phyloP scores from a whole-genome alignment of 2,329 filamentous ascomycete species.

The Curvularia spicifera region DNA sequence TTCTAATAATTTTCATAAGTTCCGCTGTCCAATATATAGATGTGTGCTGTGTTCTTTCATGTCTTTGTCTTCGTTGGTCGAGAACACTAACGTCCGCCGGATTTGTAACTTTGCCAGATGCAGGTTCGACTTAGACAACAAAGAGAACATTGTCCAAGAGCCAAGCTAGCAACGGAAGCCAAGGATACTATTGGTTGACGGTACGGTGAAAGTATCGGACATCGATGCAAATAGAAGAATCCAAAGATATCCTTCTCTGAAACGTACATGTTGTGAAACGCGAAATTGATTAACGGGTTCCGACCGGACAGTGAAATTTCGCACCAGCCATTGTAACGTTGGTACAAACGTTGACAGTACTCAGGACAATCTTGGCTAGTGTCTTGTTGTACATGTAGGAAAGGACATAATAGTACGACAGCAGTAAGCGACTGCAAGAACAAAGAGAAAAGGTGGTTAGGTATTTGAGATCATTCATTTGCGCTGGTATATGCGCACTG shows the following conservation, averaged over 20 bases:
- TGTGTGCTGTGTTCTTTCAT: neutral
- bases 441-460: neutral
- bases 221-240: neutral
- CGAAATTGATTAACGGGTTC: neutral
- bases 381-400: neutral
- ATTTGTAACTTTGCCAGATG: neutral
- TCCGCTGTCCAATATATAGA: neutral
- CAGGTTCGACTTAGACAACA: neutral
- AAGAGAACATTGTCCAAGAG: neutral
- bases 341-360: no score
- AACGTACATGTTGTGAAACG: neutral
- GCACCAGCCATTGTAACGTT: neutral
- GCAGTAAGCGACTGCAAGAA: neutral
- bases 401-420: neutral
- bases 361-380: no score
- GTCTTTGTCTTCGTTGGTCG: neutral
- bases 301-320: no score
- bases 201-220: neutral
- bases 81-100: conserved; percentile 4
- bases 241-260: neutral
- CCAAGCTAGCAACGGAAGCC: neutral
- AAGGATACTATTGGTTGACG: neutral
- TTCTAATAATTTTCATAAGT: neutral
- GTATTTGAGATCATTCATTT: neutral
- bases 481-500: neutral